A percentile compares a stretch with the other conserved stretches of the same genome.
Conservation (phyloP, 1,284 basidiomycete species). For the Schizophyllum commune region DNA sequence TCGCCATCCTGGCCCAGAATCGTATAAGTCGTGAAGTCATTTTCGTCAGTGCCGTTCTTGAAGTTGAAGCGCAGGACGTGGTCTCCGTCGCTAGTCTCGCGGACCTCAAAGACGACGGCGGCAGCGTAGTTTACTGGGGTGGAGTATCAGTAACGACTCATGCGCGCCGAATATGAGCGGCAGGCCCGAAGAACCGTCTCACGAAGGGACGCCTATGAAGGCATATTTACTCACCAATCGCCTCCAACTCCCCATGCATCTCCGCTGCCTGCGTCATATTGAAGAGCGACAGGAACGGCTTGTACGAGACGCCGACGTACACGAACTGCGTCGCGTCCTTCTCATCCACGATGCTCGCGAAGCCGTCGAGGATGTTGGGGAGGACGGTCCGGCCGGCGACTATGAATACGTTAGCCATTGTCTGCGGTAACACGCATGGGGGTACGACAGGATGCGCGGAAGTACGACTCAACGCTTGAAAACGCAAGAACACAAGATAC, state of each 20-base stretch:
- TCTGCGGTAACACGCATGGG: too few species aligned
- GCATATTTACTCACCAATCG: conserved; percentile 43
- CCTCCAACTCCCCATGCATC: conserved; percentile 45
- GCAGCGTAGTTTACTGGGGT: conserved; percentile 68
- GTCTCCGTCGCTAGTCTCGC: conserved; percentile 37
- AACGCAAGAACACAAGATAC: too few species aligned
- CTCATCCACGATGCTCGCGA: conserved; percentile 52
- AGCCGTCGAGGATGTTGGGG: conserved; percentile 51
- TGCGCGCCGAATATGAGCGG: too few species aligned
- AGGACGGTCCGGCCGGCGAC: conserved; percentile 67
- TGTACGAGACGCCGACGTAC: conserved; percentile 67
- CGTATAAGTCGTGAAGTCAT: conserved; percentile 46
- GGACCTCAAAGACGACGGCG: conserved; percentile 63
- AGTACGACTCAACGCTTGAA: too few species aligned
- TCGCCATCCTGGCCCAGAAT: conserved; percentile 58
- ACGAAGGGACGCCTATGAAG: neutral
- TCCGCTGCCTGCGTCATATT: conserved; percentile 60
- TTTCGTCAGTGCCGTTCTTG: conserved; percentile 64
- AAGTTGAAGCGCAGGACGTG: conserved; percentile 65
- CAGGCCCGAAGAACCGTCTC: too few species aligned
- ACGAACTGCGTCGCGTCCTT: conserved; percentile 58
- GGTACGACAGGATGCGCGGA: neutral
- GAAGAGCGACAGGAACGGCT: conserved; percentile 78
- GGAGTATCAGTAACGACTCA: too few species aligned
- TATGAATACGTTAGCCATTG: conserved; percentile 20